Evolutionary conservation across 1,284 basidiomycete genomes (phyloP).

Genomic region (Phellopilus nigrolimitatus): DNA sequence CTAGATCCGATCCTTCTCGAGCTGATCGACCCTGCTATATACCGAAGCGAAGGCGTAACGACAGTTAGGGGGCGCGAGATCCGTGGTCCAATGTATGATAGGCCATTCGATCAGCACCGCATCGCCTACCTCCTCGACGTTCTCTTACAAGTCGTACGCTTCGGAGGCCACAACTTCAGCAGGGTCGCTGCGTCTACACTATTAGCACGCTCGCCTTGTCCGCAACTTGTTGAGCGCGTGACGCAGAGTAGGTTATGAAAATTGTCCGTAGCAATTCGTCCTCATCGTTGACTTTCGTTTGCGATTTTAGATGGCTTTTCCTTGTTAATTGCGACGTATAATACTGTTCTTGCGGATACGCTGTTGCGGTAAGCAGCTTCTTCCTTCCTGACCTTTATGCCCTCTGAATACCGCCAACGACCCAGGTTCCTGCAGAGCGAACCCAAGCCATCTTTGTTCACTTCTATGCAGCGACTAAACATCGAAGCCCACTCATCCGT

Average conservation of each 20-base stretch:
- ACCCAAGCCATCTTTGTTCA: constrained; percentile 43
- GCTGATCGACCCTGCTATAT: constrained; percentile 66
- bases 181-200: constrained; percentile 59
- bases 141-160: constrained; percentile 74
- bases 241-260: constrained; percentile 42
- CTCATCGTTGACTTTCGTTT: no score
- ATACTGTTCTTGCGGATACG: constrained; percentile 68
- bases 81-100: constrained; percentile 62
- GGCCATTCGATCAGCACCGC: constrained; percentile 74
- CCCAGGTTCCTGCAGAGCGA: constrained; percentile 73
- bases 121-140: constrained; percentile 69
- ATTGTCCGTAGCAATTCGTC: constrained; percentile 6
- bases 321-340: constrained; percentile 56
- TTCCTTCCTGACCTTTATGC: background rate
- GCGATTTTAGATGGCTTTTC: constrained; percentile 53
- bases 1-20: constrained; percentile 85
- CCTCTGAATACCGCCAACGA: background rate
- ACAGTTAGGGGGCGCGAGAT: constrained; percentile 64
- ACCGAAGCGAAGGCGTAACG: constrained; percentile 39
- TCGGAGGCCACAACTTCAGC: constrained; percentile 85
- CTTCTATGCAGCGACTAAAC: constrained; percentile 59
- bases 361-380: constrained; percentile 55
- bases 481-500: constrained; percentile 65
- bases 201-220: constrained; percentile 58
- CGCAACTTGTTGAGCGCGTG: constrained; percentile 54